Percentiles rank a stretch among this genome's conserved stretches.
Evolutionary conservation across 805 yeast genomes (phyloP).

Genomic region (Candida golubevii): DNA sequence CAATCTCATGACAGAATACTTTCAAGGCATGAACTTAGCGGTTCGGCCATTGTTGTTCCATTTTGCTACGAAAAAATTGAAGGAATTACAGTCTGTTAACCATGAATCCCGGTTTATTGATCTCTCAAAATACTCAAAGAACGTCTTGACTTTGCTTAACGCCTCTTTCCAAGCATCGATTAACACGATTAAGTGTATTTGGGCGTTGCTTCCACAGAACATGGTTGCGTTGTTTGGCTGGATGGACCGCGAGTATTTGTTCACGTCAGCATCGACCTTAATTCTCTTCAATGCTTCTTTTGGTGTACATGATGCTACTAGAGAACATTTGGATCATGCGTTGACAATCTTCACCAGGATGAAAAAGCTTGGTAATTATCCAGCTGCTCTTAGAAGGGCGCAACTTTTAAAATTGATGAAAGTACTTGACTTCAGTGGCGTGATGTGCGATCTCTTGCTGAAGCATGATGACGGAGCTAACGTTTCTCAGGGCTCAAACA

Average conservation of each 20-base stretch:
- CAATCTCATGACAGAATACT: conserved; percentile 76
- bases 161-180: conserved; percentile 80
- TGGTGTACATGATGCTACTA: conserved; percentile 76
- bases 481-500: conserved; percentile 4
- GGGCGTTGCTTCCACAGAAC: conserved; percentile 71
- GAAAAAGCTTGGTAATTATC: conserved; percentile 75
- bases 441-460: conserved; percentile 51
- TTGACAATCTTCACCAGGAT: conserved; percentile 63
- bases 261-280: conserved; percentile 71
- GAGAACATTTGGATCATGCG: conserved; percentile 69
- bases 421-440: conserved; percentile 64
- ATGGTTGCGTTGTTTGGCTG: conserved; percentile 85
- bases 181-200: conserved; percentile 65
- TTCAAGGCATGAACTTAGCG: conserved; percentile 76
- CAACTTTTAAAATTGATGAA: conserved; percentile 63
- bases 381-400: conserved; percentile 71
- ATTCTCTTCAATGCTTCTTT: conserved; percentile 73
- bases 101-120: conserved; percentile 53
- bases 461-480: conserved; percentile 51
- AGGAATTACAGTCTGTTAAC: conserved; percentile 39
- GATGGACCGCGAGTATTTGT: conserved; percentile 80
- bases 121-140: conserved; percentile 60
- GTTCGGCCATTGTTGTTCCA: conserved; percentile 74
- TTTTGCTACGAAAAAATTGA: conserved; percentile 64
- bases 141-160: conserved; percentile 63